These are phyloP conservation scores for Debaryomyces castellii DNA, from an alignment of 805 yeast genomes.

Conservation along the genomic window DNA sequence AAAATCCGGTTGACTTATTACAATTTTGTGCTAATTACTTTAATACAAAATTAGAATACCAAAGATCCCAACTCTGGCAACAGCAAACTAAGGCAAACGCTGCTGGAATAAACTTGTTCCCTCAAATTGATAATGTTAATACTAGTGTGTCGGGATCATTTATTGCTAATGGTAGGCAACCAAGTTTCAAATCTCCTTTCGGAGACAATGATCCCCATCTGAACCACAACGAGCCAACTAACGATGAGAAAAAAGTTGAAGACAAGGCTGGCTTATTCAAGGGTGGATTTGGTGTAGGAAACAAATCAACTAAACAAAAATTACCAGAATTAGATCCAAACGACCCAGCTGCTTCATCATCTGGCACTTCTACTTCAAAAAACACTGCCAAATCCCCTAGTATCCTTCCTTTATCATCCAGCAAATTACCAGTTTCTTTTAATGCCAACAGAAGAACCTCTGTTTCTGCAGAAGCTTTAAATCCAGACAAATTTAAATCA, in stretches of 20 bases:
- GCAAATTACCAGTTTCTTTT: slow-evolving; percentile 53
- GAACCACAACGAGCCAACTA: slow-evolving; percentile 25
- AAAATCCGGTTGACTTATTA: slow-evolving; percentile 65
- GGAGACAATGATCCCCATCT: slow-evolving; percentile 65
- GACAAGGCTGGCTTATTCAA: slow-evolving; percentile 22
- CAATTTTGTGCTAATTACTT: slow-evolving; percentile 79
- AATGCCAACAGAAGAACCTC: slow-evolving; percentile 85
- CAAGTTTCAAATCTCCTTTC: slow-evolving; percentile 61
- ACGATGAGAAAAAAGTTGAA: slow-evolving; percentile 6
- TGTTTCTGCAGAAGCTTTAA: slow-evolving; percentile 84
- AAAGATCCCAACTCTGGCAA: slow-evolving; percentile 53
- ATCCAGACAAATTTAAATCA: slow-evolving; percentile 66
- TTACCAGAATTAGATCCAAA: slow-evolving; percentile 27
- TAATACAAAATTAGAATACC: slow-evolving; percentile 58
- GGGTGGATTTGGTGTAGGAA: slow-evolving; percentile 21
- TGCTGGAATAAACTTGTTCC: slow-evolving; percentile 50
- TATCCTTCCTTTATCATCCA: slow-evolving; percentile 14
- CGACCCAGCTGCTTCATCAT: slow-evolving; percentile 13
- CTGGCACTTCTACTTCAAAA: slow-evolving; percentile 8
- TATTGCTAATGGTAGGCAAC: slow-evolving; percentile 35
- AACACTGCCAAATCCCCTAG: slow-evolving; percentile 7
- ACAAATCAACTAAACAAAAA: slow-evolving; percentile 7
- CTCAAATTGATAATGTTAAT: slow-evolving; percentile 34
- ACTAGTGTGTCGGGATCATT: slow-evolving; percentile 24
- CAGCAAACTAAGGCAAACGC: slow-evolving; percentile 48